A percentile compares a stretch with the other conserved stretches of the same genome.
Conservation (phyloP, 176 grass and related monocot genomes). For the Triticum turgidum region DNA sequence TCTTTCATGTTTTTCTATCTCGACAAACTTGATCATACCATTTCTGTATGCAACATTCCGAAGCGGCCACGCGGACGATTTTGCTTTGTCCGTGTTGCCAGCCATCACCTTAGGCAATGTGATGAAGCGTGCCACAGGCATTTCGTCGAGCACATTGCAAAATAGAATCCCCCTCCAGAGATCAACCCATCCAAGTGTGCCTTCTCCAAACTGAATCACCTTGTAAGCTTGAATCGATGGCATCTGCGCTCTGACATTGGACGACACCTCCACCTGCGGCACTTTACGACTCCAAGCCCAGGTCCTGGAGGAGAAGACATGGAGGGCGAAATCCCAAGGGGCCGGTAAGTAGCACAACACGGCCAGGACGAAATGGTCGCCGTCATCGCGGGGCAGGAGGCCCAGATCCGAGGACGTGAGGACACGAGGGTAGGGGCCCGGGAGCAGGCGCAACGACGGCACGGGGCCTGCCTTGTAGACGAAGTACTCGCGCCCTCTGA, state of each 20-base stretch:
- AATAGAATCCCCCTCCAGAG: not conserved
- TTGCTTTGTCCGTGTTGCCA: not conserved
- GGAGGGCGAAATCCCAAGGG: not conserved
- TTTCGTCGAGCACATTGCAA: not conserved
- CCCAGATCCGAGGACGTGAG: not conserved
- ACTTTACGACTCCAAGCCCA: not conserved
- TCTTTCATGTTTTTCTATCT: not conserved
- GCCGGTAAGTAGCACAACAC: too few species aligned
- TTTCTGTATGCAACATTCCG: not conserved
- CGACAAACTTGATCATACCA: not conserved
- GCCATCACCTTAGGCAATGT: not conserved
- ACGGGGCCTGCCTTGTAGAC: constrained; percentile 8
- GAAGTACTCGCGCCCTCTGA: not conserved
- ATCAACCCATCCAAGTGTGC: not conserved
- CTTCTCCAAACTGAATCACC: not conserved
- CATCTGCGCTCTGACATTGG: too few species aligned
- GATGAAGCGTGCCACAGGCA: not conserved
- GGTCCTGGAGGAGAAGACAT: not conserved
- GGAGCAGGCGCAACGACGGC: not conserved
- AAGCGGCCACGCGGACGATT: not conserved
- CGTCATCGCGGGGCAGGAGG: not conserved
- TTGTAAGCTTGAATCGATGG: not conserved
- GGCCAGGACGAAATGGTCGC: not conserved
- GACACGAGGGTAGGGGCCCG: too few species aligned
- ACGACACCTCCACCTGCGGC: not conserved